Evolutionary conservation across 2,329 filamentous ascomycete genomes (phyloP).

Genomic region (Venturia carpophila): DNA sequence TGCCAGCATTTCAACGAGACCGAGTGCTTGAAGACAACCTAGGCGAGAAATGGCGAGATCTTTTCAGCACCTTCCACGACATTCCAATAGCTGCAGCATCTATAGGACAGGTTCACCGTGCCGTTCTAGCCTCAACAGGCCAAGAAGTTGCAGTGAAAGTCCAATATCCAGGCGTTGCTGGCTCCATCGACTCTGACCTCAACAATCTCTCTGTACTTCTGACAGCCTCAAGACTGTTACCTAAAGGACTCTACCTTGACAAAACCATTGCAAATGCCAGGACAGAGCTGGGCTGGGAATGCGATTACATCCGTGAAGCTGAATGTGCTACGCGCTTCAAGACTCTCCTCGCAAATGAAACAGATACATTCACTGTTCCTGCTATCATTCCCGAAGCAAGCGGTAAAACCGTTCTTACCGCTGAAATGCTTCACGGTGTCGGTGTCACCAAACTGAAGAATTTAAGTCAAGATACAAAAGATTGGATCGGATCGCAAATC

Average conservation of each 20-base stretch:
- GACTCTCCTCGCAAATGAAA: slow-evolving; percentile 65
- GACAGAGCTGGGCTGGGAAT: slow-evolving; percentile 90
- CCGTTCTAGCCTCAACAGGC: slow-evolving; percentile 66
- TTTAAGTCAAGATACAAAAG: slow-evolving; percentile 73
- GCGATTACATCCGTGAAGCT: slow-evolving; percentile 87
- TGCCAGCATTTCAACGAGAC: slow-evolving; percentile 89
- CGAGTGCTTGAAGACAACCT: slow-evolving; percentile 72
- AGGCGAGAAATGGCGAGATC: slow-evolving; percentile 72
- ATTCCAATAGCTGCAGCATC: slow-evolving; percentile 90
- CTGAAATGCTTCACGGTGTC: slow-evolving; percentile 81
- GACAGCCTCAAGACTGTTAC: slow-evolving; percentile 80
- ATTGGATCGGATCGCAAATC: slow-evolving; percentile 95
- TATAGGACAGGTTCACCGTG: slow-evolving; percentile 91
- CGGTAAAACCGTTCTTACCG: slow-evolving; percentile 80
- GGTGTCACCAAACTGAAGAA: slow-evolving; percentile 73
- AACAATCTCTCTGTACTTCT: slow-evolving; percentile 88
- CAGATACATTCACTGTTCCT: slow-evolving; percentile 70
- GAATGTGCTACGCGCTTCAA: slow-evolving; percentile 70
- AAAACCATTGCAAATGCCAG: slow-evolving; percentile 96
- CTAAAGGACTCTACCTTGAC: slow-evolving; percentile 86
- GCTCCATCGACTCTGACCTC: slow-evolving; percentile 92
- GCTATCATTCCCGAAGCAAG: slow-evolving; percentile 69
- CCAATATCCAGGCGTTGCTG: slow-evolving; percentile 91
- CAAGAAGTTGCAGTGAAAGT: slow-evolving; percentile 86
- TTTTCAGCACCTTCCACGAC: slow-evolving; percentile 82